phyloP scores from a whole-genome alignment of 176 grass and related monocot genomes.

The Poa annua region DNA sequence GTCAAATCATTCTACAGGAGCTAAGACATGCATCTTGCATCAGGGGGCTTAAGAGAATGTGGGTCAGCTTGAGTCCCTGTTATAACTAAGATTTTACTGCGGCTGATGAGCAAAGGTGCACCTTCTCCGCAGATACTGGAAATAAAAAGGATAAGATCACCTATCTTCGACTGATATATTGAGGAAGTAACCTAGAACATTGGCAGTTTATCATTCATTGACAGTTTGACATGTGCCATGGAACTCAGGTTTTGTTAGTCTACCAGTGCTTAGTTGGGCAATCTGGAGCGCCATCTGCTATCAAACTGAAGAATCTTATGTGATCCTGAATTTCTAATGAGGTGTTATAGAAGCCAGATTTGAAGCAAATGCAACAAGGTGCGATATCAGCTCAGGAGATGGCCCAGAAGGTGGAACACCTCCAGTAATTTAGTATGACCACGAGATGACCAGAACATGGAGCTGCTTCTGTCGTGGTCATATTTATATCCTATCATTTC shows the following conservation, averaged over 20 bases:
- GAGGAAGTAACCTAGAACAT: neutral
- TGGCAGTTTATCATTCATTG: neutral
- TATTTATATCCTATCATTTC: neutral
- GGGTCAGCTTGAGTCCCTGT: no score
- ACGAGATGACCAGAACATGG: neutral
- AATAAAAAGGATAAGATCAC: no score
- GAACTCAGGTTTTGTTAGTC: no score
- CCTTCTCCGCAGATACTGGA: no score
- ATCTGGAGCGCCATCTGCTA: neutral
- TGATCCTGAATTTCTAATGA: constrained; percentile 17
- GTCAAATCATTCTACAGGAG: no score
- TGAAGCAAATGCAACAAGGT: constrained; percentile 1
- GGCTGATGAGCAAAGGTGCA: no score
- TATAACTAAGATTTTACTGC: no score
- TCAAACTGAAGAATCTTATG: neutral
- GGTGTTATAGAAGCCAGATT: constrained; percentile 2
- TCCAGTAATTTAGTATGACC: neutral
- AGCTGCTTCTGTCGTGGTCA: constrained; percentile 15
- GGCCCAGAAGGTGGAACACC: neutral
- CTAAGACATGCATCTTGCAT: no score
- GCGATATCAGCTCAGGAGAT: neutral
- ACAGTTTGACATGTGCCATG: neutral
- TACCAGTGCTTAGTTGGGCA: no score
- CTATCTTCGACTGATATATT: neutral
- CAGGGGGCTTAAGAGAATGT: no score